Percentiles rank a stretch among this genome's conserved stretches.
These are phyloP conservation scores for Mucor piriformis DNA, from an alignment of 371 early-diverging fungal species.

Conservation along the genomic window DNA sequence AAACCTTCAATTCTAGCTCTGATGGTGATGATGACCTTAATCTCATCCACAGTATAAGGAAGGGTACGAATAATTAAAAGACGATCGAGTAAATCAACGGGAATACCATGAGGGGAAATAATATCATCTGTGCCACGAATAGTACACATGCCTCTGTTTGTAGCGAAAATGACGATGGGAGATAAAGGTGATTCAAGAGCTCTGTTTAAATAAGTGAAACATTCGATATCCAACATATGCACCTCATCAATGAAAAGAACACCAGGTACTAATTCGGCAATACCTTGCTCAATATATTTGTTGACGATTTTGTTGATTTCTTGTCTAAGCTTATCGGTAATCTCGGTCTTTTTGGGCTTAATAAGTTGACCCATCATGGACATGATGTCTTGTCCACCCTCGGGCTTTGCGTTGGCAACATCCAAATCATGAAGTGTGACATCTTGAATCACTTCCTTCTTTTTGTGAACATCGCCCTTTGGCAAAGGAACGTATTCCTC, in stretches of 20 bases:
- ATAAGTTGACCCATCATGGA: slow-evolving; percentile 96
- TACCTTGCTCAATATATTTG: slow-evolving; percentile 98
- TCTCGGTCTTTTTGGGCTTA: slow-evolving; percentile 98
- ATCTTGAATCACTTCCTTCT: slow-evolving; percentile 96
- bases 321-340: slow-evolving; percentile 95
- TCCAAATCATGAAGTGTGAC: slow-evolving; percentile 99
- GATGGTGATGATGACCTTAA: slow-evolving; percentile 86
- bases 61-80: slow-evolving; percentile 93
- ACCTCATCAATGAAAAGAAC: slow-evolving; percentile 99
- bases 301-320: slow-evolving; percentile 99
- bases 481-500: slow-evolving; percentile 97
- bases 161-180: slow-evolving; percentile 98
- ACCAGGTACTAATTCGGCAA: slow-evolving; percentile 96
- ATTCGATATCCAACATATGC: slow-evolving; percentile 98
- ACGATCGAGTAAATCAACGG: slow-evolving; percentile 96
- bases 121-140: slow-evolving; percentile 94
- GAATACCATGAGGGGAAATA: slow-evolving; percentile 93
- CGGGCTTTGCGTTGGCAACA: slow-evolving; percentile 96
- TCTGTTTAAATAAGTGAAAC: slow-evolving; percentile 98
- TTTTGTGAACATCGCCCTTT: slow-evolving; percentile 99
- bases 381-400: slow-evolving; percentile 97
- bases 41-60: slow-evolving; percentile 92
- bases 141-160: slow-evolving; percentile 95
- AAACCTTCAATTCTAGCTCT: slow-evolving; percentile 92
- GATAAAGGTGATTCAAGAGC: slow-evolving; percentile 92